Evolutionary conservation across 1,139 yeast species (phyloP), one percentile per base, ranked within the genome.

Genomic region (Maudiozyma humilis): DNA sequence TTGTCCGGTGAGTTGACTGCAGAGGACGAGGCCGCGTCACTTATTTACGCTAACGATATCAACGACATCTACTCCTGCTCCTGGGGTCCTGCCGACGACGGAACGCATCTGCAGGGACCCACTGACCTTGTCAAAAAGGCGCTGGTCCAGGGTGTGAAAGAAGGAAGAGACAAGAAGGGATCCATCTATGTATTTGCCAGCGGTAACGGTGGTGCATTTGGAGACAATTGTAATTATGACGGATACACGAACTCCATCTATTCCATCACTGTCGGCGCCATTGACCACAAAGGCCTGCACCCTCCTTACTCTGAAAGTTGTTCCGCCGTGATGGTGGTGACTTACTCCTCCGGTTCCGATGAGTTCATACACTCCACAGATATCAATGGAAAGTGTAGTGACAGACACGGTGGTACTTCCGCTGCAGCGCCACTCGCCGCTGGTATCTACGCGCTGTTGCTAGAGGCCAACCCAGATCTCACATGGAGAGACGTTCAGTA

Each of bases 351-450:
- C 1, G 96, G 96, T 0, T 79, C 91, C 3, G 86, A 86, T 25
- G 95, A 87, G 59, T 85, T 78, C 59, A 91, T 93, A 47, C 93
- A 85, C 59, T 86, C 98, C 6, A 86, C 97, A 2, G 97, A 91
- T 63, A 75, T 87, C 44, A 73, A 79, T 41, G 73, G 73, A n/a
- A 64, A 66, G 51, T 93, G 99, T 63, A 69, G 93, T 2, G 72
- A 73, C 32, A 62, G 56, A 27, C 98, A 93, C 64, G 96, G 97
- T 7, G 99, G 99, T 18, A 93, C 99, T 0, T 89, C 97, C 15
- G 98, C 98, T 0, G 97, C 98, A 15, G 98, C 98, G 0, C 99
- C 99, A 0, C 72, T 93, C 45, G 98, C 97, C 0, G 96, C 97
- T 0, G 98, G 98, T 17, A 75, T 93, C 1, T 87, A 84, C 61